These are phyloP conservation scores for Phytophthora sansomeana DNA, from an alignment of 352 stramenopile genomes.

Conservation along the genomic window DNA sequence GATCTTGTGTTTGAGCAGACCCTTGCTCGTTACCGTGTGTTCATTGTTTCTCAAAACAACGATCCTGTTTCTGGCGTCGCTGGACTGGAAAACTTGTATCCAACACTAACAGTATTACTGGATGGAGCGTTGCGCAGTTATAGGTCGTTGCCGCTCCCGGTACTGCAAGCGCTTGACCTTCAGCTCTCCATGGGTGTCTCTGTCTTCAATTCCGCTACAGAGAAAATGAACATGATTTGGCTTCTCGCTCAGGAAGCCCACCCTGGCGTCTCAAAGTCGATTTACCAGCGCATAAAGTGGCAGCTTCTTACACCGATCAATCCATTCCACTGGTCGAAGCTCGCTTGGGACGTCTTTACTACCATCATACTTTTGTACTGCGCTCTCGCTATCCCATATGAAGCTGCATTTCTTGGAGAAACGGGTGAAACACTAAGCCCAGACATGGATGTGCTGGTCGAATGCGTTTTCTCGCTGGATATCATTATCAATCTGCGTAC, in stretches of 20 bases:
- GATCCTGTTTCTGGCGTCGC: conserved; percentile 62
- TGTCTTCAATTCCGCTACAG: conserved; percentile 75
- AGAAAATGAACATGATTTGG: conserved; percentile 77
- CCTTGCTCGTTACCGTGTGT: conserved; percentile 70
- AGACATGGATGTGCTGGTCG: conserved; percentile 51
- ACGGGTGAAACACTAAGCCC: conserved; percentile 28
- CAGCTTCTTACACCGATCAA: conserved; percentile 49
- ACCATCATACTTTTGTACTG: conserved; percentile 58
- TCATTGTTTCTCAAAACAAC: conserved; percentile 60
- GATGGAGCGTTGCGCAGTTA: conserved; percentile 71
- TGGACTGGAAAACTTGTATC: conserved; percentile 75
- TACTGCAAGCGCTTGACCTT: conserved; percentile 70
- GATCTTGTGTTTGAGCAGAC: conserved; percentile 78
- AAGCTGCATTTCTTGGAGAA: conserved; percentile 64
- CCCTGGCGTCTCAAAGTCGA: conserved; percentile 1
- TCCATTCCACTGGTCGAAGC: conserved; percentile 55
- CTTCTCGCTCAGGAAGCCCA: conserved; percentile 53
- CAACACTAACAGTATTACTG: conserved; percentile 69
- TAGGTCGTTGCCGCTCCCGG: conserved; percentile 60
- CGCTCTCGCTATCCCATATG: conserved; percentile 65
- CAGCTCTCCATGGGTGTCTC: conserved; percentile 82
- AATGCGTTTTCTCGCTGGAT: conserved; percentile 60
- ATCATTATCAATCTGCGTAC: conserved; percentile 70
- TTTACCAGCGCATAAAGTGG: conserved; percentile 38
- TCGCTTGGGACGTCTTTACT: conserved; percentile 63